Percentiles rank a stretch among this genome's conserved stretches.
These are phyloP conservation scores for Leucocoprinus leucothites DNA, from an alignment of 768 basidiomycete species.

Conservation along the genomic window DNA sequence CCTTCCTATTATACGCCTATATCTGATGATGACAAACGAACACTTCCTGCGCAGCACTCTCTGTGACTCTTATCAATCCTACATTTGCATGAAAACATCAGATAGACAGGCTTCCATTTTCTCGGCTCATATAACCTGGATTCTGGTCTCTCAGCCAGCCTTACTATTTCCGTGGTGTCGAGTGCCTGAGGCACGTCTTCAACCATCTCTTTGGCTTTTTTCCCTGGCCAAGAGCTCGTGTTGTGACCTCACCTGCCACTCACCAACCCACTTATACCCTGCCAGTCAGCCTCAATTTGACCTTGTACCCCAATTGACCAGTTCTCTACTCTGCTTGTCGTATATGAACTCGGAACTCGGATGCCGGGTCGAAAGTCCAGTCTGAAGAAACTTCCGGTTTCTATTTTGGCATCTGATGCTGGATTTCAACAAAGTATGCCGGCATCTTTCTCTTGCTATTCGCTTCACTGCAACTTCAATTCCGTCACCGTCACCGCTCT, in stretches of 20 bases:
- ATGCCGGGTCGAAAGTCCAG: neutral
- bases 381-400: neutral
- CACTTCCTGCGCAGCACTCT: neutral
- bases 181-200: neutral
- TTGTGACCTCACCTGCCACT: neutral
- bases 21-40: neutral
- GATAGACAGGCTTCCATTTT: conserved; percentile 3
- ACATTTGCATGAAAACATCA: neutral
- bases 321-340: neutral
- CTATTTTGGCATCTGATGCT: neutral
- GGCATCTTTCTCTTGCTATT: neutral
- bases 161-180: conserved; percentile 6
- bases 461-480: too few relatives aligned
- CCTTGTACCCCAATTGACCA: neutral
- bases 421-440: neutral
- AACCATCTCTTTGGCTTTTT: neutral
- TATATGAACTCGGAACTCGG: neutral
- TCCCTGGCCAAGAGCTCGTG: neutral
- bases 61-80: neutral
- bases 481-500: neutral
- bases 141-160: neutral
- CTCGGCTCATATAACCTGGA: neutral
- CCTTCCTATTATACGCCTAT: neutral
- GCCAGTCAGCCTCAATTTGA: neutral
- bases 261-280: neutral